Evolutionary conservation across 306 rosid species (phyloP), one percentile per base, ranked within the genome.

Genomic region (Cucurbita maxima): DNA sequence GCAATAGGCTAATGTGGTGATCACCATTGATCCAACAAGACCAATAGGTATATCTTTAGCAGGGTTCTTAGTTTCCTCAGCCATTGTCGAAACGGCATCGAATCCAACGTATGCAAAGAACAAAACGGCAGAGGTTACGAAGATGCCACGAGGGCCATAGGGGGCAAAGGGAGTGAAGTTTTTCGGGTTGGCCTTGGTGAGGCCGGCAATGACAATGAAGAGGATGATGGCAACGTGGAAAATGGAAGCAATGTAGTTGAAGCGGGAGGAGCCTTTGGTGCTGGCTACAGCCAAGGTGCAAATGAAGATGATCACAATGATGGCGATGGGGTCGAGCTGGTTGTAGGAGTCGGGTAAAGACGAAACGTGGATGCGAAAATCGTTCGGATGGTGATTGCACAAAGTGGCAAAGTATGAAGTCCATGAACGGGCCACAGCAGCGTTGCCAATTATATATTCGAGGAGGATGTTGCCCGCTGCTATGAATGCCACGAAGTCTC

Each of bases 41-140:
- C 96, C 98, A 20, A 90, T 88, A 5, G 98, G 96, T 62, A 92
- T 92, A 83, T 92, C 96, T 11, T 48, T 77, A 0, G 63, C 93
- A 0, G 98, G 98, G 55, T 92, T 84, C 53, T 88, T 92, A 1
- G 98, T 92, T 19, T 92, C 98, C 59, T 92, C 96, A 0, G 98
- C 98, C 96, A 92, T 81, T 15, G 98, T 90, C 10, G 96, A 48
- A 13, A 92, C 91, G 0, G 91, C 96, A 10, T 92, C 98, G 5
- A 92, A 92, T 3, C 98, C 98, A 0, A 90, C 83, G 6, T 92
- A 92, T 10, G 98, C 93, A 1, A 92, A 92, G 85, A 92, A 92
- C 8, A 92, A 85, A 11, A 92, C 96, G 0, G 98, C 90, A 0
- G 96, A 84, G 4, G 98, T 79, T 7, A 62, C 34, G 55, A 92